Evolutionary conservation across 2,329 filamentous ascomycete species (phyloP), one percentile per base, ranked within the genome.

Genomic region (Pseudophaeomoniella oleicola): DNA sequence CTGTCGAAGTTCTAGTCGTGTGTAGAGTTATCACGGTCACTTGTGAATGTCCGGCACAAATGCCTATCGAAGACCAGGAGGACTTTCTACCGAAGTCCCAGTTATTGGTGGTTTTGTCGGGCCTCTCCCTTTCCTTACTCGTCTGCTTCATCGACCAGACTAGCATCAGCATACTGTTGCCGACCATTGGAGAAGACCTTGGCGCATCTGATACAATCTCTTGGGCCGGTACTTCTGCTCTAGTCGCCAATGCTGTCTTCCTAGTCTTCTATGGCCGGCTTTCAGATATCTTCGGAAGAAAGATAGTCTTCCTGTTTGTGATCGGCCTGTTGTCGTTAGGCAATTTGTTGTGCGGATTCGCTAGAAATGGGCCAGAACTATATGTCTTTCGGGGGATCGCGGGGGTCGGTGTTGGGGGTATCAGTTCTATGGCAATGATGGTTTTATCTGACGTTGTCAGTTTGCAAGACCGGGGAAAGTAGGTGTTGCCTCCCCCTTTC

Each of bases 261-360:
- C 74, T 75, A 43, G 71, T 78, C 40, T 60, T 80, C 0, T 78
- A 78, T 48, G 74, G 75, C 14, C 64, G 72, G 2, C 46, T 77
- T 3, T 75, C 72, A 1, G 72, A 78, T 50, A 68, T 77, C 1
- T 66, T 76, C 35, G 72, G 72, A 14, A 64, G 74, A 13, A 78
- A 78, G 49, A 59, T 64, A 5, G 61, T 78, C 4, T 69, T 72
- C 36, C 48, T 79, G 2, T 60, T 59, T 2, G 68, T 69, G 2
- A 52, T 76, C 5, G 57, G 58, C 0, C 51, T 75, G 10, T 55
- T 80, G 4, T 60, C 63, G 5, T 38, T 78, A 11, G 69, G 67
- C 2, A 72, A 77, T 47, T 51, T 80, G 34, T 56, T 75, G 1
- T 78, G 74, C 47, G 71, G 70, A 1, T 58, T 79, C 16, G 62